Evolutionary conservation across 768 basidiomycete species (phyloP), one percentile per base, ranked within the genome.

Genomic region (Hypsizygus marmoreus): DNA sequence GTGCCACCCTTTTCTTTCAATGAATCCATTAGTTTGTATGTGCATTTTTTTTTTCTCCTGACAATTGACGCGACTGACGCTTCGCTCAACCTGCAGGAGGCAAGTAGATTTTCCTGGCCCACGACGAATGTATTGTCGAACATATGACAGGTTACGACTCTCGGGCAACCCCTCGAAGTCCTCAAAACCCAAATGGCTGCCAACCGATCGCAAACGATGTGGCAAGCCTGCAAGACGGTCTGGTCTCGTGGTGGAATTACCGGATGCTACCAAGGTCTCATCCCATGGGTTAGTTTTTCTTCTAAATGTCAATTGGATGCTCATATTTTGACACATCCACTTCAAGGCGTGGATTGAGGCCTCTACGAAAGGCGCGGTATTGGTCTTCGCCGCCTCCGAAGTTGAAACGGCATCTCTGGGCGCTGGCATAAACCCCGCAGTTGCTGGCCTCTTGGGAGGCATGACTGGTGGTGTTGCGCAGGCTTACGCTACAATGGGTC

Each of bases 401-500:
- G 88, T 98, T 25, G 94, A 98, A 67, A 79, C 82, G 13, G 77
- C 78, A 14, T 70, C 74, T 14, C 73, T 82, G 35, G 55, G 62
- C 7, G 71, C 87, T 60, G 92, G 92, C 8, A 69, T 95, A 48
- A 87, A 76, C 59, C 86, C 92, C 23, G 93, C 85, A 19, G 74
- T 76, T 33, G 88, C 89, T 46, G 97, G 97, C 56, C 77, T 98
- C 55, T 68, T 98, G 40, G 97, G 97, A 53, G 97, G 97, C 53
- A 97, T 98, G 90, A 88, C 89, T 10, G 97, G 97, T 61, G 97
- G 97, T 76, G 71, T 98, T 56, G 91, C 88, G 31, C 97, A 99
- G 71, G 95, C 97, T 22, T 99, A 99, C 63, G 95, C 94, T 50
- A 98, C 97, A n/a, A 98, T 99, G 95, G 97, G 97, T 95, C 61